Evolutionary conservation across 2,329 filamentous ascomycete genomes (phyloP).

Genomic region (Samsoniella hepiali): DNA sequence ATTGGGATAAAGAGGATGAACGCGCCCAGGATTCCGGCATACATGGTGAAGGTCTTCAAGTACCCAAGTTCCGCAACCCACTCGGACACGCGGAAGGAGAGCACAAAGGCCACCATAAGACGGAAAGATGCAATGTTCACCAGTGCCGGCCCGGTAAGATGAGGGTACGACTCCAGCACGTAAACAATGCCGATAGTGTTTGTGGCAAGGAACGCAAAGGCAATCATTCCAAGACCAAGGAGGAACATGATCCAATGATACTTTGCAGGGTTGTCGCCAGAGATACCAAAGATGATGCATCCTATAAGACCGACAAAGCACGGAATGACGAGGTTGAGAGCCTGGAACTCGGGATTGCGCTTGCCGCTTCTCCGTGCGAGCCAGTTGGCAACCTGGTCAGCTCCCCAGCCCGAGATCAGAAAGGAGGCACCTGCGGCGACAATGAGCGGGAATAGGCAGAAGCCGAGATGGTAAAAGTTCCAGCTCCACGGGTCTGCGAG

Average conservation of each 20-base stretch:
- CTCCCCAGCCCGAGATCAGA: slow-evolving; percentile 30
- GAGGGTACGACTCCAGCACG: slow-evolving; percentile 33
- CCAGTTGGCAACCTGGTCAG: slow-evolving; percentile 28
- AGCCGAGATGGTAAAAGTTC: slow-evolving; percentile 30
- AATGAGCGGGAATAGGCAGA: slow-evolving; percentile 27
- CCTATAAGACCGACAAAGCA: slow-evolving; percentile 29
- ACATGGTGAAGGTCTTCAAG: slow-evolving; percentile 29
- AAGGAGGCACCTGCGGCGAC: slow-evolving; percentile 22
- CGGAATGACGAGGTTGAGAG: slow-evolving; percentile 31
- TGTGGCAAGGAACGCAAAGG: slow-evolving; percentile 29
- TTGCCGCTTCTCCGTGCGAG: slow-evolving; percentile 29
- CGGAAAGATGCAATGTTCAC: slow-evolving; percentile 33
- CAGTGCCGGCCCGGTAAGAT: slow-evolving; percentile 28
- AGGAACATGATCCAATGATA: slow-evolving; percentile 30
- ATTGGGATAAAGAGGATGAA: slow-evolving; percentile 29
- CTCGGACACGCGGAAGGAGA: slow-evolving; percentile 27
- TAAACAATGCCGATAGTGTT: slow-evolving; percentile 31
- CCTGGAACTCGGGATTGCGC: slow-evolving; percentile 34
- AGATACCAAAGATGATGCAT: slow-evolving; percentile 31
- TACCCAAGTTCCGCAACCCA: slow-evolving; percentile 29
- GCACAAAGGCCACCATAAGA: slow-evolving; percentile 30
- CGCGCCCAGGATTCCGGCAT: slow-evolving; percentile 32
- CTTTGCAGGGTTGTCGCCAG: slow-evolving; percentile 24
- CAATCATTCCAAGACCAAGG: slow-evolving; percentile 27
- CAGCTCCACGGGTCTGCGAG: slow-evolving; percentile 29